Conservation (phyloP, 306 rosid species). For the Trifolium dubium region DNA sequence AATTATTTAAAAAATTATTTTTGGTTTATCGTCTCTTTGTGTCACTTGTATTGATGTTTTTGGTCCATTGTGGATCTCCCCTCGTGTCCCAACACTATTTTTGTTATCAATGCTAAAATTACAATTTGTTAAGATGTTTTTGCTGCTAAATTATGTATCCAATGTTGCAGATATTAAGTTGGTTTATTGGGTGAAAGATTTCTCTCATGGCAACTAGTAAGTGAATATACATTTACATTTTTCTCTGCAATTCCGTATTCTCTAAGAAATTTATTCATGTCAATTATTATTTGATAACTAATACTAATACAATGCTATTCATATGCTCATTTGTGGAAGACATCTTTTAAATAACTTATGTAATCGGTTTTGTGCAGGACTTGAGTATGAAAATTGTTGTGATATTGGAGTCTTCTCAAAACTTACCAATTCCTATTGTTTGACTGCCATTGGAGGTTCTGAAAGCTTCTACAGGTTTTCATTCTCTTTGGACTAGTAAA, state of each 20-base stretch:
- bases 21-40: too few species aligned
- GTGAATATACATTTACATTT: not conserved
- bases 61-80: too few species aligned
- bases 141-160: not conserved
- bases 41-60: too few species aligned
- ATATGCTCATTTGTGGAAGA: too few species aligned
- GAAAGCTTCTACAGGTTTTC: conserved; percentile 74
- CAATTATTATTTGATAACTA: too few species aligned
- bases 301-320: too few species aligned
- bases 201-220: not conserved
- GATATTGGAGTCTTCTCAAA: conserved; percentile 87
- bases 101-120: too few species aligned
- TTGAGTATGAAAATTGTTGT: conserved; percentile 82
- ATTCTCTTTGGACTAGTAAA: too few species aligned
- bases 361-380: conserved; percentile 51
- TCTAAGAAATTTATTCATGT: too few species aligned
- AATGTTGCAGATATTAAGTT: not conserved
- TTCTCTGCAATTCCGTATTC: not conserved
- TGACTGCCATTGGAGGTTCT: conserved; percentile 90
- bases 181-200: not conserved
- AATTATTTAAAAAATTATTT: too few species aligned
- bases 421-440: conserved; percentile 85
- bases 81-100: too few species aligned
- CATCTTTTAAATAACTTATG: too few species aligned
- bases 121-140: not conserved